Evolutionary conservation across 108 stramenopile genomes (phyloP).

Genomic region (Bacterosira constricta): DNA sequence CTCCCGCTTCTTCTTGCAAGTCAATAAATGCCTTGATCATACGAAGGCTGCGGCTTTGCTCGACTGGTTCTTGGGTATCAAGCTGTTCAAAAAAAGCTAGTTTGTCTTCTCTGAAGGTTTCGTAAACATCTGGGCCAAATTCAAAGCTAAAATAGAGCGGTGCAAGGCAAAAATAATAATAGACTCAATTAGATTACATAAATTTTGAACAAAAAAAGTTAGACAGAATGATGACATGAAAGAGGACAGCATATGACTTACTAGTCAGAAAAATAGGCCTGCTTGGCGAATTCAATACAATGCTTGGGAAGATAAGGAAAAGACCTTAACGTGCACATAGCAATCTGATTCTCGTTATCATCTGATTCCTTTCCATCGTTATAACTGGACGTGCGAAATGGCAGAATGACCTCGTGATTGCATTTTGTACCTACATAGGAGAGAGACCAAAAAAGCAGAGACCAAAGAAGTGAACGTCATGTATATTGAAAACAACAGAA

Average conservation of each 20-base stretch:
- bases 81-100: conserved; percentile 53
- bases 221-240: background rate
- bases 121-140: conserved; percentile 57
- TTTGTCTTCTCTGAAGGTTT: conserved; percentile 49
- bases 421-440: conserved; percentile 27
- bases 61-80: conserved; percentile 48
- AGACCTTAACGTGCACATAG: conserved; percentile 89
- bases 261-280: conserved; percentile 59
- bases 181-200: no score
- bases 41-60: conserved; percentile 49
- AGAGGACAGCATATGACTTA: background rate
- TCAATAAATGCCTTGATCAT: conserved; percentile 57
- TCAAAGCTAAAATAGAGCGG: conserved; percentile 31
- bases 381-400: conserved; percentile 80
- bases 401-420: conserved; percentile 76
- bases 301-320: conserved; percentile 88
- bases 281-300: conserved; percentile 90
- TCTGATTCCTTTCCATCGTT: conserved; percentile 84
- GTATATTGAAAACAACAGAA: background rate
- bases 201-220: background rate
- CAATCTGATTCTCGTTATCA: conserved; percentile 74
- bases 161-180: no score
- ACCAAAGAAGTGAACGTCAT: background rate
- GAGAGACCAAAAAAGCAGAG: background rate
- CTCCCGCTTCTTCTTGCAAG: conserved; percentile 49